phyloP scores from a whole-genome alignment of 805 yeast genomes.

The Scheffersomyces stipitis region DNA sequence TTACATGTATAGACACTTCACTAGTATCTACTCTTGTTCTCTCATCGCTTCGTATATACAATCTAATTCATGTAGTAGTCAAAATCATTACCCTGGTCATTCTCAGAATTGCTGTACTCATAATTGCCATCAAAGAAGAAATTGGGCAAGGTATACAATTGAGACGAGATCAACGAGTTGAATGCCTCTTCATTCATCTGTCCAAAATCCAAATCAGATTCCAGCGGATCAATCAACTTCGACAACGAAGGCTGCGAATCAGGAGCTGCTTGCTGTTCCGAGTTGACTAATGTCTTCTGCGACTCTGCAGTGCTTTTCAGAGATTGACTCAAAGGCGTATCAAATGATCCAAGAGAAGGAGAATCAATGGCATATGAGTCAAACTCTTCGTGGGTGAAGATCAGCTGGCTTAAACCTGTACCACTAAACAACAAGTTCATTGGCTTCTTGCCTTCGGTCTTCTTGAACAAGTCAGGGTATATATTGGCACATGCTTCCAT shows the following conservation, averaged over 20 bases:
- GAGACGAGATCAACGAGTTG: slow-evolving; percentile 5
- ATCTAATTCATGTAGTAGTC: neutral
- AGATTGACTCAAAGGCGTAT: neutral
- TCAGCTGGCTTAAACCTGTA: neutral
- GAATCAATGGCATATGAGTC: too few species aligned
- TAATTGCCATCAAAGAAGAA: slow-evolving; percentile 16
- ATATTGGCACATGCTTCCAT: slow-evolving; percentile 14
- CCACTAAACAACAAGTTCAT: slow-evolving; percentile 1
- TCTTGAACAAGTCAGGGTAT: slow-evolving; percentile 14
- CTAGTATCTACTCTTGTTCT: too few species aligned
- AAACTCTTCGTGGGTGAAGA: too few species aligned
- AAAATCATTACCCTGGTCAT: neutral
- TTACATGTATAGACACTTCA: too few species aligned
- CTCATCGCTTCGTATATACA: too few species aligned
- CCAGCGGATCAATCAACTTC: neutral
- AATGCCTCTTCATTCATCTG: slow-evolving; percentile 5
- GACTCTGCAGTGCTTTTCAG: too few species aligned
- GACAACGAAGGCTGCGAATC: neutral
- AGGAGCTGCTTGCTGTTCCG: too few species aligned
- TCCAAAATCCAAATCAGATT: neutral
- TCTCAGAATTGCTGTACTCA: neutral
- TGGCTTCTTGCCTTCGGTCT: neutral
- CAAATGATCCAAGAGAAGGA: neutral
- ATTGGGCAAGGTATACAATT: slow-evolving; percentile 14
- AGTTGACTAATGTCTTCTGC: too few species aligned